Base-by-base conservation (phyloP, 495 filamentous ascomycete genomes). In the Neurospora tetraspora region DNA sequence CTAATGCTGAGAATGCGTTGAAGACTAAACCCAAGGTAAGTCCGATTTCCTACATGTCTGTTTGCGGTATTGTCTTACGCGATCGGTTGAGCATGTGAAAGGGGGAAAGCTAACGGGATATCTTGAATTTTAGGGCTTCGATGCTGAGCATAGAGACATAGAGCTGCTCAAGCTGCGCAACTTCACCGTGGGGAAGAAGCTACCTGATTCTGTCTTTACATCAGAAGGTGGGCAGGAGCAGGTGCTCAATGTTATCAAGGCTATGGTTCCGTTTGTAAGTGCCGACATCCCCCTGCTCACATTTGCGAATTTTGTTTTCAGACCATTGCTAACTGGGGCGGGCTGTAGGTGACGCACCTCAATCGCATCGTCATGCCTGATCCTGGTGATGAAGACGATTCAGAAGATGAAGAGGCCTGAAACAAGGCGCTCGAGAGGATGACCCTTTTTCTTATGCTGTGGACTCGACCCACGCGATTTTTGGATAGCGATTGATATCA, bases 21-120 rank as follows among this genome's bases (percentile, higher is more conserved):
- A 96, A 96, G 85, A 94, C 88, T 43, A 92, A 91, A 77, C 94
- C 94, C 0, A 95, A 94, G 89, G 92, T 94, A 80, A 75, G 88
- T 80, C 36, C 38, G 61, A 59, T 71, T 59, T 34, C 18, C 23
- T 34, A 34, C 1, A 11, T 23, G 70, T 61, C 12, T 16, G 4
- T 14, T 16, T 31, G 12, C 27, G 12, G 2, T 61, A 23, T 31
- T 59, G 47, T 27, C 11, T 31, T 59, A 16, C 6, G 23, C 31
- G 27, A 5, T 14, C 10, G 16, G 6, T 61, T 34, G 23, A 37
- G 4, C 31, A 8, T n/a, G 45, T 23, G 1, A 47, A 14, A 10
- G 40, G 20, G 9, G 6, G 38, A 37, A 34, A 27, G 45, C 72
- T 74, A 40, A 78, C 72, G 65, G 68, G 69, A 53, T 31, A 0